Evolutionary conservation across 306 rosid genomes (phyloP), one percentile per base, ranked within the genome.

Genomic region (Glycine soja): DNA sequence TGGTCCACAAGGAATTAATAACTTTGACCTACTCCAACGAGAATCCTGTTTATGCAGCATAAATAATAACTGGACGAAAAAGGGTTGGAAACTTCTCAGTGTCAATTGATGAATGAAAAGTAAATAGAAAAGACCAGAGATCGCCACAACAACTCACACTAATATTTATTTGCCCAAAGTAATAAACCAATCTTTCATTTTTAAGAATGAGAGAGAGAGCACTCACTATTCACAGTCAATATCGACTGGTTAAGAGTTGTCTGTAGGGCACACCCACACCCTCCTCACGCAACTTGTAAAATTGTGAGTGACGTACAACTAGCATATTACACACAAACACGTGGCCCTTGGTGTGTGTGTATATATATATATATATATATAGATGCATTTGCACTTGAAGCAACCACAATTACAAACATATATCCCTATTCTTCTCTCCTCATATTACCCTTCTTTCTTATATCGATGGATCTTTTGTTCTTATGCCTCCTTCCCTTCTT

Each of bases 1-100:
- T 62, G 82, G 82, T 75, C 63, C 85, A 52, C 71, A 19, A 1
- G 8, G 16, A 52, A 80, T 80, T 85, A 75, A 75, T 81, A 63
- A 43, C 56, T 70, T 52, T 70, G 66, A 85, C 88, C 88, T 81
- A 85, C 88, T 77, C 83, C 88, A 77, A 65, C 88, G 72, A 66
- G 11, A 81, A 54, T 18, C 74, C 80, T 77, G 83, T 73, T 80
- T 14, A 24, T 75, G 12, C 79, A 51, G 64, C 70, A 77, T 42
- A 32, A 30, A 14, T 75, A 75, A 85, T 85, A 61, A 80, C 59
- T 76, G 36, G 75, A 59, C 69, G 12, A 30, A 40, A 24, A 69
- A n/a, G 2, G 30, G 5, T 59, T 4, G 8, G 24, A n/a, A 16
- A 36, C 5, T 63, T 74, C 9, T 0, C 72, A 48, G 19, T 6